Conservation (phyloP, 1,284 basidiomycete species). For the Papiliotrema fonsecae region DNA sequence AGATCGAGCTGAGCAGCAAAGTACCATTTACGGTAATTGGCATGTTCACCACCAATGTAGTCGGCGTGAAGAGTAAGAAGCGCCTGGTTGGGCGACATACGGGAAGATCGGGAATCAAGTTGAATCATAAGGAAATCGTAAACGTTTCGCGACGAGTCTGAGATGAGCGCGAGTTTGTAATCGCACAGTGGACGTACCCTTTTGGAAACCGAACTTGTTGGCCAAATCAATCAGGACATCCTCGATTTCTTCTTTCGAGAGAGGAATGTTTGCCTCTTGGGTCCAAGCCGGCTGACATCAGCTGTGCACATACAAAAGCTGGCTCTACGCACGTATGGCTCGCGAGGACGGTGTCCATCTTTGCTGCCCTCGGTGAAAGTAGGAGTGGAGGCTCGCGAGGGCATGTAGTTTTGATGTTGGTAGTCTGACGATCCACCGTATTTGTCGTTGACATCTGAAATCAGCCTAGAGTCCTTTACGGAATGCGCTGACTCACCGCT, state of each 20-base stretch:
- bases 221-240: constrained; percentile 96
- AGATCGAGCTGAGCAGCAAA: constrained; percentile 98
- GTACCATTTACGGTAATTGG: constrained; percentile 99
- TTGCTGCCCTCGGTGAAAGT: constrained; percentile 47
- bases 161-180: not conserved
- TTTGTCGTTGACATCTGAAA: constrained; percentile 13
- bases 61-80: constrained; percentile 93
- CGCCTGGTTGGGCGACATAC: constrained; percentile 96
- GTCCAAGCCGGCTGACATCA: constrained; percentile 77
- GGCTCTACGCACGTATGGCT: constrained; percentile 52
- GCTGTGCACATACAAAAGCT: constrained; percentile 28
- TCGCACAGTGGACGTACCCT: constrained; percentile 56
- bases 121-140: constrained; percentile 99
- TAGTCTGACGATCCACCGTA: constrained; percentile 33
- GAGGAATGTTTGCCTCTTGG: constrained; percentile 81
- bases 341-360: constrained; percentile 59
- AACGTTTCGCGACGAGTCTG: constrained; percentile 59
- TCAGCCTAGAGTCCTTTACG: not conserved
- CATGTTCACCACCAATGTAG: constrained; percentile 95
- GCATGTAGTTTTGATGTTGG: constrained; percentile 40
- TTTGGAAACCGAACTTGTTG: constrained; percentile 99
- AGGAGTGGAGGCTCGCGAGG: constrained; percentile 47
- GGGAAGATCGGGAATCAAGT: constrained; percentile 90
- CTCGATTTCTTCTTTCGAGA: constrained; percentile 98
- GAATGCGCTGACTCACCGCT: constrained; percentile 40